Base-by-base conservation (phyloP, 2,329 filamentous ascomycete genomes). In the Drechslerella dactyloides region DNA sequence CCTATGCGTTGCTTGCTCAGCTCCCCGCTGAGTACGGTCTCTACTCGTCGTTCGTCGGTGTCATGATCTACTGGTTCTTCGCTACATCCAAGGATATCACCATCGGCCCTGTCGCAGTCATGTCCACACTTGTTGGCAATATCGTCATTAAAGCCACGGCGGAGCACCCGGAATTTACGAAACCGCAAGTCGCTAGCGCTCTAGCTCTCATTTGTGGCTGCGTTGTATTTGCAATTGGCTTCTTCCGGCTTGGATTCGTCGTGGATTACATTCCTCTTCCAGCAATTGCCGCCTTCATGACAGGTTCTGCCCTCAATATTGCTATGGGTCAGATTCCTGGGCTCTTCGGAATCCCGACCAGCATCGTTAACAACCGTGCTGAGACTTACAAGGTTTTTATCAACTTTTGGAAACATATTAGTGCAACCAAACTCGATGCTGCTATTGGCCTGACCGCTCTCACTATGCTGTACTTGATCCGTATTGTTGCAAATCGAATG, bases 21-120 rank as follows among this genome's bases (percentile, higher is more conserved):
- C 84, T 97, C n/a, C 84, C 86, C 0, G 85, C 89, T 4, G 84
- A 97, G 78, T 97, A 88, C 77, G 93, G 93, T 58, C 85, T 97
- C 0, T 96, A 96, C 80, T 94, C 93, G 0, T 97, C 93, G 0
- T 97, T 99, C 78, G 94, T 97, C 85, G 94, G 93, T 56, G 93
- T 96, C 15, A 80, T 96, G 74, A 84, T 96, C 73, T 99, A 99
- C 81, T 97, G 93, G 93, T 90, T 97, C 78, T 97, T 97, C 78
- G 94, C 93, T 35, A 99, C 94, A 0, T 97, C 93, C 13, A 99
- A 97, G 79, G 93, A 99, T 80, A 97, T 99, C 78, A 97, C 93
- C 8, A 97, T 97, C 64, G 93, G 93, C 15, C 93, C 93, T 33
- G 94, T 97, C 54, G 94, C 94, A 40, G 94, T 97, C 75, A 90